Evolutionary conservation across 129 eudicot species (phyloP).

Genomic region (Helianthus annuus): DNA sequence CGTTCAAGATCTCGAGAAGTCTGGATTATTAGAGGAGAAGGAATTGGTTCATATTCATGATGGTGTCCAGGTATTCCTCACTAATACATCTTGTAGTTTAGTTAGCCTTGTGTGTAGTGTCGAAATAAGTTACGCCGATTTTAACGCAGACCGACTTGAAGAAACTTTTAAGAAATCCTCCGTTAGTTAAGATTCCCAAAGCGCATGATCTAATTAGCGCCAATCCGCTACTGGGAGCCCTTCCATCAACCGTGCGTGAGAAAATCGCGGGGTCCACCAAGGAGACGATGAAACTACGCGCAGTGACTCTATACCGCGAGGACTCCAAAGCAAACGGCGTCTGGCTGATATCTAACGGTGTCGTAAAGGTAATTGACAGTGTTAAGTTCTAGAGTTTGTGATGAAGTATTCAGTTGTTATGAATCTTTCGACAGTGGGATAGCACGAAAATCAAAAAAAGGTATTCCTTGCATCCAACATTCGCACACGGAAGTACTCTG

Average conservation of each 20-base stretch:
- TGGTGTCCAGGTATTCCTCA: slow-evolving; percentile 73
- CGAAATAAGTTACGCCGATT: neutral
- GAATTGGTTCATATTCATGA: slow-evolving; percentile 96
- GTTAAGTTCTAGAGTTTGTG: neutral
- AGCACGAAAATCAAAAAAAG: slow-evolving; percentile 48
- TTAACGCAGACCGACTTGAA: slow-evolving; percentile 81
- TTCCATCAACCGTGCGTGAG: slow-evolving; percentile 67
- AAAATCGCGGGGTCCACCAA: slow-evolving; percentile 69
- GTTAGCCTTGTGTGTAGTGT: neutral
- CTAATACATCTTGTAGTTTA: slow-evolving; percentile 16
- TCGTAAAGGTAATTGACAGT: slow-evolving; percentile 65
- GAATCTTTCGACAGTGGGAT: slow-evolving; percentile 59
- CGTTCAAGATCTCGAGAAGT: slow-evolving; percentile 89
- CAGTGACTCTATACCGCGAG: slow-evolving; percentile 69
- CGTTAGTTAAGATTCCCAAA: slow-evolving; percentile 83
- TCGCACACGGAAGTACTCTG: slow-evolving; percentile 85
- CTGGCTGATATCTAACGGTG: slow-evolving; percentile 89
- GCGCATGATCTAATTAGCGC: slow-evolving; percentile 57
- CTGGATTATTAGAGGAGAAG: slow-evolving; percentile 82
- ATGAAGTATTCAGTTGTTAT: neutral
- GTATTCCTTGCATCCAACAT: slow-evolving; percentile 74
- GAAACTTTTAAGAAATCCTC: slow-evolving; percentile 87
- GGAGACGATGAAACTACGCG: slow-evolving; percentile 74
- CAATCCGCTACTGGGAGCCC: slow-evolving; percentile 91
- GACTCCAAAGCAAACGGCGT: slow-evolving; percentile 77